Base-by-base conservation (phyloP, 2,329 filamentous ascomycete genomes). In the Emericellopsis atlantica region DNA sequence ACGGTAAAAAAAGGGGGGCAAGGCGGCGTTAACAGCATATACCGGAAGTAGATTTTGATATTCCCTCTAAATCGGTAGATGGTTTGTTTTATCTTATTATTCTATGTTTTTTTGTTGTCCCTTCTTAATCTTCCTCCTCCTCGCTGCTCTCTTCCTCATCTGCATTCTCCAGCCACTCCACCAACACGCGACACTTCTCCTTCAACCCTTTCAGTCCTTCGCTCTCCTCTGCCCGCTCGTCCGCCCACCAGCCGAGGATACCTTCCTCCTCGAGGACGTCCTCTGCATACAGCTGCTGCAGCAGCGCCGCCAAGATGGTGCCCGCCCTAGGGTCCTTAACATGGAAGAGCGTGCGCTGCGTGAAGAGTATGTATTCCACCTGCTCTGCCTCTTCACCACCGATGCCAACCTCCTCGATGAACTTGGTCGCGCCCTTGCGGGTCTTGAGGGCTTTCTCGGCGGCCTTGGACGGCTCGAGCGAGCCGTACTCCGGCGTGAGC, bases 211-310 rank as follows among this genome's bases (percentile, higher is more conserved):
- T 61, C 79, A 95, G 76, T 40, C 75, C 74, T 42, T 84, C 81
- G 12, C 69, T 78, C 42, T 78, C 79, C 21, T 64, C 72, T 6
- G 82, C 81, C 52, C 79, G 60, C 37, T 73, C 70, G 57, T 94
- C 82, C 16, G 69, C 74, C 89, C 89, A 96, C 92, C 92, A 98
- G 37, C 74, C 73, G 51, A 90, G 65, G 49, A 95, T 84, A 0
- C 84, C 88, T 34, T 95, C 89, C 54, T 95, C 87, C 56, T 95
- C 87, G 2, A 95, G 64, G 14, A 94, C 72, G 48, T 96, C 92
- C 38, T 84, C 62, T 48, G 84, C 78, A 56, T 94, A 93, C 40
- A 96, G 68, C 59, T 88, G 84, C 64, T 93, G 92, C 49, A 87
- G 74, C 50, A 87, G 67, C 32, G 81, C 85, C 4, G 89, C 72